Conservation (phyloP, 2,329 filamentous ascomycete species). For the Malbranchea cinnamomea region DNA sequence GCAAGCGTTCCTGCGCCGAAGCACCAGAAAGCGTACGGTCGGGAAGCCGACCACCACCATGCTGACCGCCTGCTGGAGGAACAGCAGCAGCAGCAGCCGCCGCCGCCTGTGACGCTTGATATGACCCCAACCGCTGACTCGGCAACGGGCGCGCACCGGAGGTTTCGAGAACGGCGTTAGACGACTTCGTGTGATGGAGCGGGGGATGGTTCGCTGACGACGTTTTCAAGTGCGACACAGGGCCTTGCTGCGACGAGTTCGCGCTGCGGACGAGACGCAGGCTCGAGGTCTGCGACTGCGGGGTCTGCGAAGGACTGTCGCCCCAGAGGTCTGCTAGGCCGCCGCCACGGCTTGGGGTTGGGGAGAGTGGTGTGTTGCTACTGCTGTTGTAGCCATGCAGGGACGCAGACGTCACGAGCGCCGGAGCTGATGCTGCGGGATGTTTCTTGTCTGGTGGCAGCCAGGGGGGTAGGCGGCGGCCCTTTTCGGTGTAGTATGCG, state of each 20-base stretch:
- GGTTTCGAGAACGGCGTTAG: slow-evolving; percentile 4
- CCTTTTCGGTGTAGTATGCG: slow-evolving; percentile 84
- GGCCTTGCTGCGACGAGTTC: slow-evolving; percentile 3
- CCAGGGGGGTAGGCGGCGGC: slow-evolving; percentile 67
- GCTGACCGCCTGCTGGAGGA: slow-evolving; percentile 18
- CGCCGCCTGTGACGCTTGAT: slow-evolving; percentile 41
- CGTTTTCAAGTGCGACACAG: slow-evolving; percentile 7
- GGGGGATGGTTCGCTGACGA: slow-evolving; percentile 9
- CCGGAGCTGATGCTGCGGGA: slow-evolving; percentile 38
- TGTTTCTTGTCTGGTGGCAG: slow-evolving; percentile 82
- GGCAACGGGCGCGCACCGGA: slow-evolving; percentile 45
- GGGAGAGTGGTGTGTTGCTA: slow-evolving; percentile 13
- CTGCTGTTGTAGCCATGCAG: slow-evolving; percentile 22
- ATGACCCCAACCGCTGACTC: slow-evolving; percentile 59
- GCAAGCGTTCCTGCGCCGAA: slow-evolving; percentile 67
- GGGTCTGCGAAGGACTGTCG: slow-evolving; percentile 21
- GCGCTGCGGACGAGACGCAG: slow-evolving; percentile 21
- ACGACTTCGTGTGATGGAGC: slow-evolving; percentile 7
- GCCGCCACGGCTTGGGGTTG: slow-evolving; percentile 22
- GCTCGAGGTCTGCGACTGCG: slow-evolving; percentile 22
- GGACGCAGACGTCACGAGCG: slow-evolving; percentile 39
- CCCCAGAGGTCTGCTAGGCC: slow-evolving; percentile 47
- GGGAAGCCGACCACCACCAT: slow-evolving; percentile 22
- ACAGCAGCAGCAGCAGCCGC: slow-evolving; percentile 27
- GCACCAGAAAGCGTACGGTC: slow-evolving; percentile 29